A percentile compares a stretch with the other conserved stretches of the same genome.
Evolutionary conservation across 306 rosid genomes (phyloP).

Genomic region (Adenanthera pavonina): DNA sequence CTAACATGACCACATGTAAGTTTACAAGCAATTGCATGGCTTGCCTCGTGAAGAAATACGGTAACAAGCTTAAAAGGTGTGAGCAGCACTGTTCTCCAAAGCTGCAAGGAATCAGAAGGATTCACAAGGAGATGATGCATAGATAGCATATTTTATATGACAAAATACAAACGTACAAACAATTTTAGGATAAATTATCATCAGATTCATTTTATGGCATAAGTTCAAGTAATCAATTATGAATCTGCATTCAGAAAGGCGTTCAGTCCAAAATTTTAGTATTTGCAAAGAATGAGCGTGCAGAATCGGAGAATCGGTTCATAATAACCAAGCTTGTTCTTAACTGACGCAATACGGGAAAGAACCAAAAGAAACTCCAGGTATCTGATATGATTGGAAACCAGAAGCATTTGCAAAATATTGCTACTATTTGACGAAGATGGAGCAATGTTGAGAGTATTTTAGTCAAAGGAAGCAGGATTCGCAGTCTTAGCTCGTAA

Average conservation of each 20-base stretch:
- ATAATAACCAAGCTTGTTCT: neutral
- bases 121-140: constrained; percentile 22
- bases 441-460: neutral
- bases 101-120: constrained; percentile 47
- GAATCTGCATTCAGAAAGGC: neutral
- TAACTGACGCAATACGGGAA: neutral
- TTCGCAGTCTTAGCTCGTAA: constrained; percentile 10
- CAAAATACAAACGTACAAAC: neutral
- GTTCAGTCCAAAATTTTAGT: neutral
- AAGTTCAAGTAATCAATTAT: constrained; percentile 4
- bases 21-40: constrained; percentile 72
- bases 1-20: constrained; percentile 71
- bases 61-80: constrained; percentile 75
- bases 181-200: neutral
- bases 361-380: neutral
- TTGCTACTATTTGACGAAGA: neutral
- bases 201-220: neutral
- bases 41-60: constrained; percentile 73
- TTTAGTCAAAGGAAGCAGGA: constrained; percentile 1
- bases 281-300: neutral
- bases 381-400: neutral
- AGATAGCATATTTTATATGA: neutral
- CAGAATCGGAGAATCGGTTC: neutral
- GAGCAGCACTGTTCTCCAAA: constrained; percentile 72
- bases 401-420: constrained; percentile 14